Evolutionary conservation across 2,329 filamentous ascomycete genomes (phyloP), one percentile per base, ranked within the genome.

Genomic region (Colletotrichum tanaceti): DNA sequence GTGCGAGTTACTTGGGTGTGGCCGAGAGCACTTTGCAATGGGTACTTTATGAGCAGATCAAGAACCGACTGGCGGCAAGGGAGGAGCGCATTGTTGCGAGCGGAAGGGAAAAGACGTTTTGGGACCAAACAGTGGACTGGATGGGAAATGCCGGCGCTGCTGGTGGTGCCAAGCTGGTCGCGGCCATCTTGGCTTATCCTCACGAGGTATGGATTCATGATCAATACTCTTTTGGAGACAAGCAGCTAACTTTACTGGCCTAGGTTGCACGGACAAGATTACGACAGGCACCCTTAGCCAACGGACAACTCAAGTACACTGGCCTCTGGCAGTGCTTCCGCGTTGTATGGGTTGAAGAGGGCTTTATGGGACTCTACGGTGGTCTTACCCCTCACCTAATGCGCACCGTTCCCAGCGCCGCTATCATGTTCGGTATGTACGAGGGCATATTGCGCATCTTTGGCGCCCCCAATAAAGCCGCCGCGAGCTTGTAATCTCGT

Each of bases 351-450:
- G 91, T 91, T 75, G 93, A 98, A 75, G 95, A 98, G 79, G 93
- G 94, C 55, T 85, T 97, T 79, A 88, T 90, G 54, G 92, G 91
- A 39, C 84, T 98, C 70, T 98, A 98, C 77, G 94, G 95, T 64
- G 94, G 94, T 20, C 84, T 98, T 75, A 97, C 94, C 16, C 94
- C 95, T 54, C 95, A 98, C 77, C 88, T 98, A 75, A 88, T 98
- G 80, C 87, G 94, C 70, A 94, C 94, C 7, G 94, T 98, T 6
- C 95, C 95, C 1, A 96, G 92, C 73, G 94, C 95, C 9, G 94
- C 93, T 73, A 97, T 98, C 78, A 98, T 97, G 92, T 97, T 98
- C 79, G 94, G 93, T 79, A 96, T 96, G 84, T 97, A 89, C 75
- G 87, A 89, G 75, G 85, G 82, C 63, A 88, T 89, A 50, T 78